Base-by-base conservation (phyloP, 2,329 filamentous ascomycete genomes). In the Cladobotryum mycophilum region DNA sequence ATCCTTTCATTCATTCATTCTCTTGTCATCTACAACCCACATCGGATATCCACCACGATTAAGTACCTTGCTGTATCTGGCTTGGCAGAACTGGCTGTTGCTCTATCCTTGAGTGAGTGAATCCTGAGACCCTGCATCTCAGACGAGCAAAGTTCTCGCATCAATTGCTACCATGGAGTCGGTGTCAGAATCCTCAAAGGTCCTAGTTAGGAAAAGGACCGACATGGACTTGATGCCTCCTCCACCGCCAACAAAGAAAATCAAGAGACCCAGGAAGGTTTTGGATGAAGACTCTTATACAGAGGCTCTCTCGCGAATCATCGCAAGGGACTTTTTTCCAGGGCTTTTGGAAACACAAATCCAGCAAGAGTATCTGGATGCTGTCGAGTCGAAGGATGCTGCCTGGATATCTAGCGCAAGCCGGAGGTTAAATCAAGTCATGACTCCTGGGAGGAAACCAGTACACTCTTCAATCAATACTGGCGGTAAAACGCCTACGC, bases 211-310 rank as follows among this genome's bases (percentile, higher is more conserved):
- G 50, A 90, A 89, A 71, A 77, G 83, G 56, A 75, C 86, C 49
- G 84, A 89, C 52, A 79, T 73, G 22, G 82, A 87, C 49, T 73
- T 73, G 58, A 97, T 96, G 90, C 86, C 89, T 14, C 90, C 91
- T 11, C 91, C 92, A 5, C 89, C 90, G 4, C 79, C 83, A 0
- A 76, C 84, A 40, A 97, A 96, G 68, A 86, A 89, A 52, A 95
- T 96, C 63, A 96, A 96, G 70, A 81, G 93, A 47, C 93, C 93
- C 0, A 84, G 85, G 55, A 87, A 86, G 55, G 84, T 96, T 25
- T 80, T 99, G 25, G 89, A 96, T 67, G 93, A 99, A 75, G 92
- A 99, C 59, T 84, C 86, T 48, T 99, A 99, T 68, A 93, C 89
- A 2, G 84, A 90, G 52, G 87, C 88, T 1, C 76, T 99, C 25